These are phyloP conservation scores for Asterella californica DNA, from an alignment of 225 moss, liverwort and hornwort species.

Conservation along the genomic window DNA sequence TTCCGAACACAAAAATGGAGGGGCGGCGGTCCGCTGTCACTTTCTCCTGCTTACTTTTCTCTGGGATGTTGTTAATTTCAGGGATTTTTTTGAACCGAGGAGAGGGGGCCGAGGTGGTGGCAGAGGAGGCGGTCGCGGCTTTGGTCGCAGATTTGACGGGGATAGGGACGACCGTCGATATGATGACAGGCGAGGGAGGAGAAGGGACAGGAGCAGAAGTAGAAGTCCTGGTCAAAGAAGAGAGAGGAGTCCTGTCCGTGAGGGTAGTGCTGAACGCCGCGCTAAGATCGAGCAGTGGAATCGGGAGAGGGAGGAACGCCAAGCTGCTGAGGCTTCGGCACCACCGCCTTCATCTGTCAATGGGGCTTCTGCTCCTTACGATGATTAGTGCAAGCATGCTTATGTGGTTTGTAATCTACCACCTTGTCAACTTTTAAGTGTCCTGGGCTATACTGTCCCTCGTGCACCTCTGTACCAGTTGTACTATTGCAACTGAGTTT, in stretches of 20 bases:
- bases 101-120: conserved; percentile 81
- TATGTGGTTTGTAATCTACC: conserved; percentile 85
- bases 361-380: conserved; percentile 69
- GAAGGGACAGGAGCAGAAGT: conserved; percentile 87
- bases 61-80: conserved; percentile 22
- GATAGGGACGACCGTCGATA: conserved; percentile 74
- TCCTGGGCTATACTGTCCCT: conserved; percentile 35
- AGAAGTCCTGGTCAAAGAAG: conserved; percentile 64
- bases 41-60: background rate
- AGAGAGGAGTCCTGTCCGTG: conserved; percentile 81
- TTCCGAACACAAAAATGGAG: background rate
- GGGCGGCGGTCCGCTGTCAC: background rate
- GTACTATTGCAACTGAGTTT: conserved; percentile 20
- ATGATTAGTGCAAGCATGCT: conserved; percentile 61
- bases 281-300: conserved; percentile 99
- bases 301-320: conserved; percentile 91
- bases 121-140: conserved; percentile 81
- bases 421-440: conserved; percentile 34
- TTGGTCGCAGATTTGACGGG: conserved; percentile 54
- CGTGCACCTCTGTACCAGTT: conserved; percentile 39
- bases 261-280: conserved; percentile 94
- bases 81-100: conserved; percentile 86
- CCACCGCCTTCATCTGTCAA: conserved; percentile 48
- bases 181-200: conserved; percentile 72
- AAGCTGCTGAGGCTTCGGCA: conserved; percentile 55